phyloP scores from a whole-genome alignment of 2,329 filamentous ascomycete genomes.

The Massarina eburnea region DNA sequence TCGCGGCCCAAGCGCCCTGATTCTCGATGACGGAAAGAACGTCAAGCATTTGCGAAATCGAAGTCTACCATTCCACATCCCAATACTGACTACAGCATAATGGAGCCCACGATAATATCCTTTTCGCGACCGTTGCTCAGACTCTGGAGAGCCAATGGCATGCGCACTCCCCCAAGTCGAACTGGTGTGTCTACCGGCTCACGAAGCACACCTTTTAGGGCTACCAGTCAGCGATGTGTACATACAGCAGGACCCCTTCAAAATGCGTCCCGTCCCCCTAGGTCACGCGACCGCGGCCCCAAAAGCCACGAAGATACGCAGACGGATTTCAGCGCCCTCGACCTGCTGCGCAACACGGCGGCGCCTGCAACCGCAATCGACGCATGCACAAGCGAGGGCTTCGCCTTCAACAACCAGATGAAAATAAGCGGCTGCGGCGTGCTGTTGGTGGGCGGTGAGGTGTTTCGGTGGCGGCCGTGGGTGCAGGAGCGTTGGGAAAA shows the following conservation, averaged over 20 bases:
- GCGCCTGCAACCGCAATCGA: constrained; percentile 82
- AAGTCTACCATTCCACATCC: background rate
- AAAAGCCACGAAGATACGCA: constrained; percentile 63
- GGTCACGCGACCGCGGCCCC: constrained; percentile 61
- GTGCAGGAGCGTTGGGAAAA: constrained; percentile 44
- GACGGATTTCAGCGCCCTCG: constrained; percentile 72
- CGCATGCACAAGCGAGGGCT: constrained; percentile 78
- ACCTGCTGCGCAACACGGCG: constrained; percentile 76
- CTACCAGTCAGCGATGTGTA: constrained; percentile 13
- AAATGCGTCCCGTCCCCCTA: constrained; percentile 41
- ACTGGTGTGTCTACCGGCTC: too few species aligned
- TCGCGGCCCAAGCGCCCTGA: constrained; percentile 8
- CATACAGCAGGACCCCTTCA: constrained; percentile 18
- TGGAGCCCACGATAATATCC: constrained; percentile 19
- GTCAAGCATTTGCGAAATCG: too few species aligned
- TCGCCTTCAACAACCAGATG: constrained; percentile 80
- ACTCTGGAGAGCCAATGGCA: constrained; percentile 4
- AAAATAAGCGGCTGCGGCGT: constrained; percentile 70
- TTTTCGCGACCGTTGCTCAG: constrained; percentile 13
- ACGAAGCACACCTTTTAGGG: background rate
- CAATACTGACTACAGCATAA: constrained; percentile 7
- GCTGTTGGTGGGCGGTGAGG: constrained; percentile 81
- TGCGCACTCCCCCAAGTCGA: background rate
- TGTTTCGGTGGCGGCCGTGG: constrained; percentile 89
- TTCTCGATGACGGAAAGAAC: constrained; percentile 12